Conservation (phyloP, 1,284 basidiomycete species). For the Apiotrichum gamsii region DNA sequence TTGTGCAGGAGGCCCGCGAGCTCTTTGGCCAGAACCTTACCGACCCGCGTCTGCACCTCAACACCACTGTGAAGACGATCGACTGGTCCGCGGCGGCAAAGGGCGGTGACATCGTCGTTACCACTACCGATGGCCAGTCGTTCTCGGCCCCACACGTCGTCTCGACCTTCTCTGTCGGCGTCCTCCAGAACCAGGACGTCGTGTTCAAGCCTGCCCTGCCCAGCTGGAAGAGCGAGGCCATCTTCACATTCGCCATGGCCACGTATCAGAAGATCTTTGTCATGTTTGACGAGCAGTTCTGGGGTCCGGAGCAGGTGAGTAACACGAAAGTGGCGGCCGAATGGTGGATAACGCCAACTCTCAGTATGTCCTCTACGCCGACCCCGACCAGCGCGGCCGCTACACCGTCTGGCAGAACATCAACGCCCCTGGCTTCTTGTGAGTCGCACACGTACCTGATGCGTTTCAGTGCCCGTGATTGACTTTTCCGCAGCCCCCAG, state of each 20-base stretch:
- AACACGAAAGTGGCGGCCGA: background rate
- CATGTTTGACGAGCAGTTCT: conserved; percentile 60
- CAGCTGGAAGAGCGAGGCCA: conserved; percentile 60
- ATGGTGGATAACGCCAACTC: no score
- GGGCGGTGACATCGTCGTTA: conserved; percentile 44
- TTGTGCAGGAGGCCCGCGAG: conserved; percentile 53
- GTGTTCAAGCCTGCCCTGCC: conserved; percentile 56
- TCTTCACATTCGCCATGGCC: conserved; percentile 60
- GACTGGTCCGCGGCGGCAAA: conserved; percentile 44
- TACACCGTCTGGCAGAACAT: conserved; percentile 67
- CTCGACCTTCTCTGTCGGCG: conserved; percentile 57
- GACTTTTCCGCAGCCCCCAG: no score
- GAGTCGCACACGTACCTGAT: no score
- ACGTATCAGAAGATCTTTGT: conserved; percentile 68
- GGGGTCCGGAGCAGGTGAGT: conserved; percentile 61
- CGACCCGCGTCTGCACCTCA: conserved; percentile 54
- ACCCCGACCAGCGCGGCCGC: conserved; percentile 54
- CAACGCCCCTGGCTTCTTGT: conserved; percentile 57
- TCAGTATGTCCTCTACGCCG: conserved; percentile 61
- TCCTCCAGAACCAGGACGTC: conserved; percentile 58
- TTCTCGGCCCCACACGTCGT: conserved; percentile 56
- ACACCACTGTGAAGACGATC: conserved; percentile 54
- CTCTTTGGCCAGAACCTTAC: conserved; percentile 54
- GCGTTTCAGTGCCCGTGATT: no score
- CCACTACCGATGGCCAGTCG: conserved; percentile 49